Base-by-base conservation (phyloP, 345 rosid species). In the Durio zibethinus region DNA sequence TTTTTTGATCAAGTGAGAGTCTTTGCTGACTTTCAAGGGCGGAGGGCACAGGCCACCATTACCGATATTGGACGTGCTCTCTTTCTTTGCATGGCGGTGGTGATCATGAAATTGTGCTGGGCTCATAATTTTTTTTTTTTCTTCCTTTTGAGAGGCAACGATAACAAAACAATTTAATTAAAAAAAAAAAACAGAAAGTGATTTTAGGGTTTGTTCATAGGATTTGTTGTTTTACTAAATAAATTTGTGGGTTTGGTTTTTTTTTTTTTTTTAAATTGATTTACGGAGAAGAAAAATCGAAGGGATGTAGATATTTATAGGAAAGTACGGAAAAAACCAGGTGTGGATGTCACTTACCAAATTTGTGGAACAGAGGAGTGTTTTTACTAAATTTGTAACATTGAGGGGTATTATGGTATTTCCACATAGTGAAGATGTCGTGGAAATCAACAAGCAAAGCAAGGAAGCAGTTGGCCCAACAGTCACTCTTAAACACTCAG, bases 1-100 rank as follows among this genome's bases (percentile, higher is more conserved):
- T 61, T 90, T 90, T 69, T 82, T 90, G 35, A 87, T 90, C 62
- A 81, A 45, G 79, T 86, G 92, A 0, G 97, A 92, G 59, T 80
- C 89, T 68, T 83, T 90, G 82, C 78, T 82, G 60, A 88, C 65
- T 73, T 82, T 83, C 77, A 88, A 31, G 0, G 82, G 78, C 12
- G 84, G 82, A 4, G 84, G 84, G 74, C 72, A 72, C 0, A 52
- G n/a, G 33, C 36, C 40, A 29, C 23, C 31, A 52, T 77, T 25
- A 48, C 75, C 69, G 4, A 33, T 33, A 5, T 21, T 40, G 25
- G 70, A 65, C 69, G 25, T 18, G 10, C 6, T 59, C 63, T 80
- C 20, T 40, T 81, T 76, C 64, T 76, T 60, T 25, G 33, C 33
- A 14, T 59, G 63, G 10, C 2, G 59, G 8, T 53, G 59, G 10